These are phyloP conservation scores for Cordyceps pruinosa DNA, from an alignment of 2,329 filamentous ascomycete genomes.

Conservation along the genomic window DNA sequence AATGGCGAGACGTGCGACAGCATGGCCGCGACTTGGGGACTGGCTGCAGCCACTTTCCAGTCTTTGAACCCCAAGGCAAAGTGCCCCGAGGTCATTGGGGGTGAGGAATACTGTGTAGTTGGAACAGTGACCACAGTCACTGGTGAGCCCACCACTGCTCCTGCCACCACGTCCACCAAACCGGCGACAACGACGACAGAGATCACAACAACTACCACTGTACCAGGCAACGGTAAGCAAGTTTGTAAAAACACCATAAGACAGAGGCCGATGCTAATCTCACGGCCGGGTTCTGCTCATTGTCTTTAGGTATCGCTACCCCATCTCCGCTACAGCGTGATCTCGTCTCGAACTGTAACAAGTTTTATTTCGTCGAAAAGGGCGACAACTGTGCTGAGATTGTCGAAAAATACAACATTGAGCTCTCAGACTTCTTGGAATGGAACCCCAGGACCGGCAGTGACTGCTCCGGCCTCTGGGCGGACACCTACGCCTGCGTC, in stretches of 20 bases:
- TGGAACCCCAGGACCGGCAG: constrained; percentile 14
- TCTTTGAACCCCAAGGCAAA: background rate
- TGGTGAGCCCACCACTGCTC: background rate
- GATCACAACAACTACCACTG: background rate
- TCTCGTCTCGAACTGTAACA: constrained; percentile 13
- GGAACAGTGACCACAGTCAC: background rate
- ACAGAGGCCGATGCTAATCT: background rate
- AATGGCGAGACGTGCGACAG: background rate
- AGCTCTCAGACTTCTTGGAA: background rate
- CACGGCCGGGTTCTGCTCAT: background rate
- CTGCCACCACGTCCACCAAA: background rate
- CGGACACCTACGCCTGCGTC: constrained; percentile 12
- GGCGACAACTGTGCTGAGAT: background rate
- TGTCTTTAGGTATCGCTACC: constrained; percentile 11
- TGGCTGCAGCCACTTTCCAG: background rate
- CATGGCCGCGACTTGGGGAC: background rate
- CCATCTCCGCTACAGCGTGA: constrained; percentile 13
- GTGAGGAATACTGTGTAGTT: background rate
- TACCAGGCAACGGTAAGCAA: constrained; percentile 1
- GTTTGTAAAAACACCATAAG: background rate
- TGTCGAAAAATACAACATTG: background rate
- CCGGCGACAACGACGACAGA: background rate
- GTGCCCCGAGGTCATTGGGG: background rate
- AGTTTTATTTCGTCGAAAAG: constrained; percentile 11
- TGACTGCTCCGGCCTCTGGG: constrained; percentile 12